A percentile compares a stretch with the other conserved stretches of the same genome.
Conservation (phyloP, 305 asterid species). For the Fraxinus nigra region DNA sequence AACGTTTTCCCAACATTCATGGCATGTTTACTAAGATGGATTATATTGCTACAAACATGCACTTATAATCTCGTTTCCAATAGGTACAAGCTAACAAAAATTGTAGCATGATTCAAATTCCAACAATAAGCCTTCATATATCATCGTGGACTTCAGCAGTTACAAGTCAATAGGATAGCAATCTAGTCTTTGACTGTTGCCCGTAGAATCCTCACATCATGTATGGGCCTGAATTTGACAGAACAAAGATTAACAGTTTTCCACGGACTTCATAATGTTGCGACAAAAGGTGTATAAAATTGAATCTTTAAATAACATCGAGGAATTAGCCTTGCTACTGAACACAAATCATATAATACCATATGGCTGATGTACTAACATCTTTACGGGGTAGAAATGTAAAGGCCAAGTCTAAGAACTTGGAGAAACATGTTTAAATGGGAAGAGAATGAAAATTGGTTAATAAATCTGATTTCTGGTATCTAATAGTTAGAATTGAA, state of each 20-base stretch:
- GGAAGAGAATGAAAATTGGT: not conserved
- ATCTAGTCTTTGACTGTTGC: conserved; percentile 57
- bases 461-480: not conserved
- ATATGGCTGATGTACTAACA: not conserved
- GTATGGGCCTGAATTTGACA: conserved; percentile 67
- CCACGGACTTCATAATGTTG: not conserved
- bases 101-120: not conserved
- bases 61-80: not conserved
- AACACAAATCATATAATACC: not conserved
- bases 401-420: not conserved
- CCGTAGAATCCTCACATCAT: conserved; percentile 88
- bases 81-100: not conserved
- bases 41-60: not conserved
- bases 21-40: not conserved
- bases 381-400: not conserved
- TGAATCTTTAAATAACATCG: not conserved
- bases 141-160: conserved; percentile 19
- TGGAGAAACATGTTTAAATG: not conserved
- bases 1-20: not conserved
- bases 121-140: not conserved
- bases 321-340: not conserved
- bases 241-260: conserved; percentile 14
- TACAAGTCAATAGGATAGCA: conserved; percentile 3
- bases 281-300: not conserved
- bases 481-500: not conserved